Percentiles rank a stretch among this genome's conserved stretches.
Conservation (phyloP, 106 monocot genomes). For the Posidonia australis region DNA sequence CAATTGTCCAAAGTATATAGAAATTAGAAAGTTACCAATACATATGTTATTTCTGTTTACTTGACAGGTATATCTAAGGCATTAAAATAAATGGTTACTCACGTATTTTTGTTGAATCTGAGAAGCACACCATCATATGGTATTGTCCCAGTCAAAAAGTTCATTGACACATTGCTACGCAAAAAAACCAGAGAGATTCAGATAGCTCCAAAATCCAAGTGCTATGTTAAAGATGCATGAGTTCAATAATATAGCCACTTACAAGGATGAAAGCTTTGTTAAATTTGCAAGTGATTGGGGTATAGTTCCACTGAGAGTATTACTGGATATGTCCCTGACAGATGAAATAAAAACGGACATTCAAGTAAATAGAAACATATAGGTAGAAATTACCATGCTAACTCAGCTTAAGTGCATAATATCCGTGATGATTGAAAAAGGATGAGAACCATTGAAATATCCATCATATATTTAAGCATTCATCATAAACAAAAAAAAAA, state of each 20-base stretch:
- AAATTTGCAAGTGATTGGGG: slow-evolving; percentile 68
- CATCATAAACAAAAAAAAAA: too few relatives aligned
- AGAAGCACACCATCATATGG: slow-evolving; percentile 52
- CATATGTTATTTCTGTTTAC: too few relatives aligned
- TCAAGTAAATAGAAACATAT: not conserved
- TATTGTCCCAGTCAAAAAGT: slow-evolving; percentile 76
- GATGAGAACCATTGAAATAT: too few relatives aligned
- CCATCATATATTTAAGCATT: too few relatives aligned
- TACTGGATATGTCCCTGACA: slow-evolving; percentile 85
- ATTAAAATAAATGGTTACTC: slow-evolving; percentile 18
- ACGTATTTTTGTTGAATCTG: slow-evolving; percentile 67
- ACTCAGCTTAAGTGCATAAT: too few relatives aligned
- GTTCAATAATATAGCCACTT: slow-evolving; percentile 17
- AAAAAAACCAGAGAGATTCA: not conserved
- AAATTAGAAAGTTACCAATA: too few relatives aligned
- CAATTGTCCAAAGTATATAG: too few relatives aligned
- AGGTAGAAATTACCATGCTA: too few relatives aligned
- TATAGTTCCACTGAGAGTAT: slow-evolving; percentile 79
- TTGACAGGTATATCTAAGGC: too few relatives aligned
- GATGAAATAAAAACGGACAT: not conserved
- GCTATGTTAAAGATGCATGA: not conserved
- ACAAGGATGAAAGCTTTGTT: slow-evolving; percentile 72
- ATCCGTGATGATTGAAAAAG: too few relatives aligned
- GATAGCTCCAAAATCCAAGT: not conserved
- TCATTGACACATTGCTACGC: slow-evolving; percentile 74